Base-by-base conservation (phyloP, 108 stramenopile species). In the Epithemia pelagica region DNA sequence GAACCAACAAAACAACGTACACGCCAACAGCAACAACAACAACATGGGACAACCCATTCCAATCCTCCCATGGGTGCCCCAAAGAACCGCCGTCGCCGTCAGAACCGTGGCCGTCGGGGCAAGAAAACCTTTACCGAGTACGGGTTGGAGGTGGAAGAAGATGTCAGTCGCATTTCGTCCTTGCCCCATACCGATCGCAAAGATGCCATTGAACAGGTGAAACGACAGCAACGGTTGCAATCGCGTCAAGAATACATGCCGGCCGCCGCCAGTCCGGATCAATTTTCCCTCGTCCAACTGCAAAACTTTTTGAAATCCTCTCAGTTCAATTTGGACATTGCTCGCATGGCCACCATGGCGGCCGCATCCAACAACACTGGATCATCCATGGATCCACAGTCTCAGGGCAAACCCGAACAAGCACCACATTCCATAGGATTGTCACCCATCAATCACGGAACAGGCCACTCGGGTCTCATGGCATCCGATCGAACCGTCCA, bases 231-330 rank as follows among this genome's bases (percentile, higher is more conserved):
- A 54, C 83, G 97, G 30, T 75, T 96, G 64, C 74, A 84, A 53
- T 83, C 82, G 53, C 89, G 98, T 1, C 68, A 79, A 24, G 94
- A 95, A 75, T 98, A 89, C 63, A 96, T 99, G 75, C 80, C 83
- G 0, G 96, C 92, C 0, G 97, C 98, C 0, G 89, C 86, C 32
- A 75, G 97, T 70, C 94, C 96, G 2, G 75, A 78, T 1, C 70
- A 75, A 51, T 96, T 95, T 76, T 97, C 96, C 1, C 65, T 81
- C 51, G 81, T 87, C 28, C 98, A 99, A 64, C 32, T 99, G 32
- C 64, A 82, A 2, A 96, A 96, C 70, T 99, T 98, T 71, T 77
- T 98, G 33, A 84, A 80, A 62, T 78, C 74, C 1, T 79, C 77
- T 60, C 70, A 67, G 1, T 67, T 95, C 61, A 91, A 88, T 68